These are phyloP conservation scores for Cyberlindnera samutprakarnensis DNA, from an alignment of 805 yeast species.

Conservation along the genomic window DNA sequence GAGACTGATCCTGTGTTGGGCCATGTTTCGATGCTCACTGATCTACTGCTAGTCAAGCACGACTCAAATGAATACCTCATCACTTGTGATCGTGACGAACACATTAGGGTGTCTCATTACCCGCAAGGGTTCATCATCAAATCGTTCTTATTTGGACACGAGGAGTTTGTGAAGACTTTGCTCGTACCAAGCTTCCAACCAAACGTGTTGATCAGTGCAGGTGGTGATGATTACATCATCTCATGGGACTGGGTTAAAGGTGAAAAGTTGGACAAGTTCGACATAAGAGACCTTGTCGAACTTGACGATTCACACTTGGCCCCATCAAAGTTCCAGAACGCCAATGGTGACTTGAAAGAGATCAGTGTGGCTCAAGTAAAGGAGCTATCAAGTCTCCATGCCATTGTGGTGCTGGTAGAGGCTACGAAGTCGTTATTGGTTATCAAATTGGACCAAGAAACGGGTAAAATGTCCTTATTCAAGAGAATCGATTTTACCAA, in stretches of 20 bases:
- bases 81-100: constrained; percentile 94
- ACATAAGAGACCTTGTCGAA: constrained; percentile 34
- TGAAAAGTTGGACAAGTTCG: constrained; percentile 39
- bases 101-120: constrained; percentile 73
- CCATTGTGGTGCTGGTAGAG: constrained; percentile 41
- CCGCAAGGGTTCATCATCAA: constrained; percentile 77
- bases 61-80: constrained; percentile 47
- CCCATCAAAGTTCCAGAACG: constrained; percentile 56
- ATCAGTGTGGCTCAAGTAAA: constrained; percentile 26
- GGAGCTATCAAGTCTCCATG: constrained; percentile 25
- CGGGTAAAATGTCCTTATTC: constrained; percentile 17
- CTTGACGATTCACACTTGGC: constrained; percentile 51
- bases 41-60: constrained; percentile 40
- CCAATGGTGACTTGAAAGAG: constrained; percentile 39
- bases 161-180: constrained; percentile 69
- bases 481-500: constrained; percentile 24
- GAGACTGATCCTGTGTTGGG: constrained; percentile 74
- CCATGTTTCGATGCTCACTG: constrained; percentile 96
- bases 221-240: constrained; percentile 76
- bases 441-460: constrained; percentile 16
- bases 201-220: constrained; percentile 64
- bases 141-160: constrained; percentile 81
- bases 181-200: constrained; percentile 45
- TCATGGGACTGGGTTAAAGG: constrained; percentile 72
- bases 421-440: constrained; percentile 38